A percentile compares a stretch with the other conserved stretches of the same genome.
phyloP scores from a whole-genome alignment of 306 rosid genomes.

The barrel medic (Medicago truncatula) region MtrunA17r5.0-ANR NC_053046.1:5576001-5576500 shows the following conservation, averaged over 20 bases:
- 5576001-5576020: constrained; percentile 25
- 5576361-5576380: constrained; percentile 78
- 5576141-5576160: constrained; percentile 96
- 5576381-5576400: constrained; percentile 74
- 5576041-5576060: constrained; percentile 89
- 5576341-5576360: constrained; percentile 75
- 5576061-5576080: constrained; percentile 85
- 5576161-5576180: constrained; percentile 84
- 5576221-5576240: constrained; percentile 26
- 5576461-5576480: constrained; percentile 68
- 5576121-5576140: constrained; percentile 88
- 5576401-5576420: constrained; percentile 50
- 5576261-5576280: not conserved
- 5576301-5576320: constrained; percentile 21
- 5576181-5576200: constrained; percentile 93
- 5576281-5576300: not conserved
- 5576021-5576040: constrained; percentile 58
- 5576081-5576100: constrained; percentile 98
- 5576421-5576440: constrained; percentile 67
- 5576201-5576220: not conserved
- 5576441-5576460: constrained; percentile 63
- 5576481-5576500: constrained; percentile 33
- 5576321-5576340: constrained; percentile 59
- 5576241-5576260: not conserved
- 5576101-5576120: constrained; percentile 96